Conservation (phyloP, 192 early-diverging fungal genomes). For the Coemansia sp. region DNA sequence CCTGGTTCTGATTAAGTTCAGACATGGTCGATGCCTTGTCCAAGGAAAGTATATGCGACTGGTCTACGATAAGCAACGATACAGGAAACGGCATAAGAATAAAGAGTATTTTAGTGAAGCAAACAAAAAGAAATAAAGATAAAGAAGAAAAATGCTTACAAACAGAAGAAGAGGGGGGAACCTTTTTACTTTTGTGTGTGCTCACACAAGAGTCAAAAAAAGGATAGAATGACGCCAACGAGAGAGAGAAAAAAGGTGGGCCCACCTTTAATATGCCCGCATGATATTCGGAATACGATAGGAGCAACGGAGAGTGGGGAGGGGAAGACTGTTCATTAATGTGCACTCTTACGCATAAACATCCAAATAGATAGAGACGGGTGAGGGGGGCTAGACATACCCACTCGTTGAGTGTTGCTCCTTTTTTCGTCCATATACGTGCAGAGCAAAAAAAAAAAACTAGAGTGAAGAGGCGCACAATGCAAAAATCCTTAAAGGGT, state of each 20-base stretch:
- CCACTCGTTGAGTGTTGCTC: neutral
- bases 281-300: neutral
- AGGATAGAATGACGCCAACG: neutral
- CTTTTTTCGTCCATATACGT: neutral
- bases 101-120: conserved; percentile 5
- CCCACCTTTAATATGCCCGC: neutral
- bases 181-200: neutral
- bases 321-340: no score
- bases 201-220: neutral
- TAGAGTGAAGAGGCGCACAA: neutral
- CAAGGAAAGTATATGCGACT: conserved; percentile 9
- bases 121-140: neutral
- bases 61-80: conserved; percentile 27
- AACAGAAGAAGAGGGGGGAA: neutral
- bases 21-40: neutral
- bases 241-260: neutral
- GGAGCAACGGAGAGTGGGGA: neutral
- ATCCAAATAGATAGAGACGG: neutral
- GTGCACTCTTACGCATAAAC: neutral
- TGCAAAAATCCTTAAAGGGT: neutral
- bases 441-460: neutral
- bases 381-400: neutral
- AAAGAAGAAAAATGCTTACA: neutral
- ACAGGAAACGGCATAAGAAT: conserved; percentile 28
- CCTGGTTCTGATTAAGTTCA: neutral